Conservation (phyloP, 441 rosid species). For the Pelargonium exstipulatum region DNA sequence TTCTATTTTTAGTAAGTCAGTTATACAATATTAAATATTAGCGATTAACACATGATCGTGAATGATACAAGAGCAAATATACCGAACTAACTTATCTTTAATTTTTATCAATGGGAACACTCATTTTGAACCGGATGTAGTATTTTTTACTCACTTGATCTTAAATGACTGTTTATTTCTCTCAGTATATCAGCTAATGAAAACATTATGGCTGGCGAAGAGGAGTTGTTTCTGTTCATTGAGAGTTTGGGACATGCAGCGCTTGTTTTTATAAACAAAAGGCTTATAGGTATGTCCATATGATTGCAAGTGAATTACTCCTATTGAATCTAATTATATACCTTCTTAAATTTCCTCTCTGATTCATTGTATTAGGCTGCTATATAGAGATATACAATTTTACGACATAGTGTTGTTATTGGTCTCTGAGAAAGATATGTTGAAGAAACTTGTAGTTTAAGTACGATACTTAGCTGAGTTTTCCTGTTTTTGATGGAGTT, state of each 20-base stretch:
- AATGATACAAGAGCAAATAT: too few species aligned
- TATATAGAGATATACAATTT: background rate
- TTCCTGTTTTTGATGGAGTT: background rate
- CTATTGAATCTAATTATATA: background rate
- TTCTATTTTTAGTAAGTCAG: too few species aligned
- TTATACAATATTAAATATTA: too few species aligned
- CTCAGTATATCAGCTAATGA: conserved; percentile 31
- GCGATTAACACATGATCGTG: too few species aligned
- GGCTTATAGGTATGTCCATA: conserved; percentile 32
- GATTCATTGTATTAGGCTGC: background rate
- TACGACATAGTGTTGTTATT: background rate
- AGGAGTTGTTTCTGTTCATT: conserved; percentile 28
- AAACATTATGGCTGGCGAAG: conserved; percentile 24
- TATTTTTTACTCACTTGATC: background rate
- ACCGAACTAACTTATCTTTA: too few species aligned
- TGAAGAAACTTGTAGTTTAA: background rate
- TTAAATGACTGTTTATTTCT: conserved; percentile 4
- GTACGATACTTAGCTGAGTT: background rate
- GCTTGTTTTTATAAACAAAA: conserved; percentile 48
- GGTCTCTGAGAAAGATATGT: background rate
- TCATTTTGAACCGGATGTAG: background rate
- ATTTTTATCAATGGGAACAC: too few species aligned
- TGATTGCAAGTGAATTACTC: conserved; percentile 9
- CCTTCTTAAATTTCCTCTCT: background rate
- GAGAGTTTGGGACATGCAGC: conserved; percentile 64